A percentile compares a stretch with the other conserved stretches of the same genome.
Evolutionary conservation across 768 basidiomycete species (phyloP).

Genomic region (Rhodocollybia butyracea): DNA sequence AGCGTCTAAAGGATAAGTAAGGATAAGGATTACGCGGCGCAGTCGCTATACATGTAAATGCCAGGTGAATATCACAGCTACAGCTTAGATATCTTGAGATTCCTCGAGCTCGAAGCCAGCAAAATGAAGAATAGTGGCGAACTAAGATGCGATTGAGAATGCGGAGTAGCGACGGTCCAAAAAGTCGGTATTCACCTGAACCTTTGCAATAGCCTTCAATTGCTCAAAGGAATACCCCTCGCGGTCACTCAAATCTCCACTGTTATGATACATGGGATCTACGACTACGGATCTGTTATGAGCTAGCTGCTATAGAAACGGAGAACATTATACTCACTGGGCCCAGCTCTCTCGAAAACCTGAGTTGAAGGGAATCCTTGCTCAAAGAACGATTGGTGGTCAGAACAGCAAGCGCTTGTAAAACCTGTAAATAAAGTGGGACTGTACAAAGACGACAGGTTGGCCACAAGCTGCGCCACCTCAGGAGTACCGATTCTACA

Average conservation of each 20-base stretch:
- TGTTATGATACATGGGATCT: constrained; percentile 90
- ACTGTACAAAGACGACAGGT: constrained; percentile 75
- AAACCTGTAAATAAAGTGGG: constrained; percentile 73
- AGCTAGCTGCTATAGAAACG: too few species aligned
- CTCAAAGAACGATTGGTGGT: constrained; percentile 85
- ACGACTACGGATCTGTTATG: constrained; percentile 44
- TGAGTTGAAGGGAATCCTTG: constrained; percentile 86
- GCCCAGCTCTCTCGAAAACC: constrained; percentile 84
- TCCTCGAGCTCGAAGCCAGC: constrained; percentile 51
- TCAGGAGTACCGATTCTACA: constrained; percentile 75
- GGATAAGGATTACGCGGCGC: too few species aligned
- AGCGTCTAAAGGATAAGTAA: too few species aligned
- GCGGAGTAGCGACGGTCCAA: neutral
- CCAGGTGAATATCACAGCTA: too few species aligned
- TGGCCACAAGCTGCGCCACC: constrained; percentile 71
- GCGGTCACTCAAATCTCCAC: constrained; percentile 77
- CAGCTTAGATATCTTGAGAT: neutral
- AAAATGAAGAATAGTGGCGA: constrained; percentile 67
- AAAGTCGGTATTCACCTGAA: constrained; percentile 66
- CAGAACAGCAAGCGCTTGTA: constrained; percentile 83
- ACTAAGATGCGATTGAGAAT: constrained; percentile 33
- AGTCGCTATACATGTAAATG: too few species aligned
- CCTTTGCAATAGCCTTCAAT: constrained; percentile 80
- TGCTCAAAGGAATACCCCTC: constrained; percentile 83
- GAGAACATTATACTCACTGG: constrained; percentile 36